phyloP scores from a whole-genome alignment of 805 yeast species.

The Ascoidea tarda region DNA sequence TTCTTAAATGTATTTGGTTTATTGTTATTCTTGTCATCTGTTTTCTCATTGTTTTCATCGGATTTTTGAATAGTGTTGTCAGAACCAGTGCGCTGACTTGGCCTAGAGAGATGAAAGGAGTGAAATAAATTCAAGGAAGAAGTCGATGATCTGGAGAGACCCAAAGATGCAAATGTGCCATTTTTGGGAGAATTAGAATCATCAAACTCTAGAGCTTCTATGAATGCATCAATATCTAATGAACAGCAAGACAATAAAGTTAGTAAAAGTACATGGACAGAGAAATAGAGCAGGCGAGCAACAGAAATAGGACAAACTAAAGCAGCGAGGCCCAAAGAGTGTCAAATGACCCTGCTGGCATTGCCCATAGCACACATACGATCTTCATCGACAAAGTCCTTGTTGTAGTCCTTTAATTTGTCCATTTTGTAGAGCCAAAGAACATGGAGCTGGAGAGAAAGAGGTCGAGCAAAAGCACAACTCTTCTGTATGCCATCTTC shows the following conservation, averaged over 20 bases:
- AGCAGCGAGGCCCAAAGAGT: not conserved
- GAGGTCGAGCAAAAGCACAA: too few relatives aligned
- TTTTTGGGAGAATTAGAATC: slow-evolving; percentile 13
- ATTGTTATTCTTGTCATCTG: slow-evolving; percentile 3
- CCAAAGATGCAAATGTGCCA: not conserved
- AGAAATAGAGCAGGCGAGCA: not conserved
- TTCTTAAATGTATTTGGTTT: too few relatives aligned
- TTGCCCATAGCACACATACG: slow-evolving; percentile 4
- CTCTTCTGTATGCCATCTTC: too few relatives aligned
- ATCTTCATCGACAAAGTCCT: slow-evolving; percentile 19
- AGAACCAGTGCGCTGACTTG: not conserved
- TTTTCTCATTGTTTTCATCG: slow-evolving; percentile 4
- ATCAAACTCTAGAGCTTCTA: slow-evolving; percentile 22
- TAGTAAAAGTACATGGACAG: too few relatives aligned
- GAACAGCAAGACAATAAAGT: not conserved
- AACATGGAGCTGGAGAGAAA: too few relatives aligned
- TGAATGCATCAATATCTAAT: slow-evolving; percentile 22
- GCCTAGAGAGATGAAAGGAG: too few relatives aligned
- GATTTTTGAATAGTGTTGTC: not conserved
- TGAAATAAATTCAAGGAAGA: not conserved
- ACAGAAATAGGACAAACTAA: not conserved
- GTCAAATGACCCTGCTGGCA: slow-evolving; percentile 15
- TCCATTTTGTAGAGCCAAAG: slow-evolving; percentile 2
- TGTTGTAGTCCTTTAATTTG: slow-evolving; percentile 7
- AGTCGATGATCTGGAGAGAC: slow-evolving; percentile 3